phyloP scores from a whole-genome alignment of 805 yeast species.

The Debaryomyces castellii region DNA sequence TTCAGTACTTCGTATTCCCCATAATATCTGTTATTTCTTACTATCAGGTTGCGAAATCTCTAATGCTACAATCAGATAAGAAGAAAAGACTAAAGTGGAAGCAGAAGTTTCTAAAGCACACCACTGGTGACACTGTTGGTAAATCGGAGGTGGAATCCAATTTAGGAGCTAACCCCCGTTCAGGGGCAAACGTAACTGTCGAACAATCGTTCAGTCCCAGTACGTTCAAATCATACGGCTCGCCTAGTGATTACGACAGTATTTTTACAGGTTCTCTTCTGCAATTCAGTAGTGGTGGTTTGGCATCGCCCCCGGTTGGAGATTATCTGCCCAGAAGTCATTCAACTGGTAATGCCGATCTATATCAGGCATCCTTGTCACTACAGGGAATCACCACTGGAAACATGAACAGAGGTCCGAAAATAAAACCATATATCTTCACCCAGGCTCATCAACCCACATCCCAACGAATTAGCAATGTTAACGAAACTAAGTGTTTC shows the following conservation, averaged over 20 bases:
- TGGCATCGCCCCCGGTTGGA: neutral
- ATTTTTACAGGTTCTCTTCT: neutral
- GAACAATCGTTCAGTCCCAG: neutral
- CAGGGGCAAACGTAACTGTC: neutral
- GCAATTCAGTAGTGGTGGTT: neutral
- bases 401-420: slow-evolving; percentile 18
- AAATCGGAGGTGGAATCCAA: neutral
- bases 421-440: slow-evolving; percentile 21
- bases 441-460: slow-evolving; percentile 15
- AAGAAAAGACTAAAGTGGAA: neutral
- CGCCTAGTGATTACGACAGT: slow-evolving; percentile 1
- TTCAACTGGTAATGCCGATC: neutral
- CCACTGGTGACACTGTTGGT: neutral
- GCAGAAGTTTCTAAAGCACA: neutral
- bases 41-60: neutral
- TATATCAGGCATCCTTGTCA: slow-evolving; percentile 1
- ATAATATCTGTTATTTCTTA: neutral
- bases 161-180: neutral
- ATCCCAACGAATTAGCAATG: slow-evolving; percentile 4
- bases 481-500: slow-evolving; percentile 29
- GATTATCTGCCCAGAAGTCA: neutral
- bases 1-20: neutral
- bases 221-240: neutral
- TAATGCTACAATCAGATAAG: neutral
- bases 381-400: slow-evolving; percentile 7